Evolutionary conservation across 2,329 filamentous ascomycete species (phyloP).

Genomic region (Fusarium burgessii): DNA sequence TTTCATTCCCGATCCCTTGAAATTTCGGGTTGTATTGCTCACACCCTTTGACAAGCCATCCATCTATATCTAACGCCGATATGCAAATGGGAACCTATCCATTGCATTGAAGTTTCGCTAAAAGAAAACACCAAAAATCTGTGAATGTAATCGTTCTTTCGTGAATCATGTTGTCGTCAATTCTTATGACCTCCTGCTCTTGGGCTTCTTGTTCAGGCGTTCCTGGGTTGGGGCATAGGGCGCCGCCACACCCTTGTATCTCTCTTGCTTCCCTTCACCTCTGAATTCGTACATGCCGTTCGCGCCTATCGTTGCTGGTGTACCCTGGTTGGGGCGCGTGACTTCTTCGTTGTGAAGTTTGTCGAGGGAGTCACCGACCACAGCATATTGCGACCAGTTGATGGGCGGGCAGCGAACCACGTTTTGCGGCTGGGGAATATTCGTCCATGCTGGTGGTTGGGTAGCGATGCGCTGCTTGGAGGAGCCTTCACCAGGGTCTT

Average conservation of each 20-base stretch:
- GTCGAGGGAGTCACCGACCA: conserved; percentile 84
- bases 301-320: conserved; percentile 58
- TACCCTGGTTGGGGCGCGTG: conserved; percentile 69
- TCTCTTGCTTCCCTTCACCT: conserved; percentile 58
- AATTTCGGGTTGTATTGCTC: conserved; percentile 22
- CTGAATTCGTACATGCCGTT: conserved; percentile 65
- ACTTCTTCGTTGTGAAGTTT: conserved; percentile 86
- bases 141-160: conserved; percentile 20
- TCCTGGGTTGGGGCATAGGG: conserved; percentile 68
- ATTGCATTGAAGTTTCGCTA: conserved; percentile 20
- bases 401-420: conserved; percentile 88
- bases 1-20: neutral
- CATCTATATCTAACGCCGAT: conserved; percentile 33
- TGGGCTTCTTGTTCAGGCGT: conserved; percentile 56
- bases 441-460: conserved; percentile 63
- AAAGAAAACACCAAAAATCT: conserved; percentile 12
- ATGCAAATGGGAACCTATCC: conserved; percentile 9
- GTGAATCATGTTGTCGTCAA: conserved; percentile 22
- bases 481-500: conserved; percentile 41
- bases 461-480: conserved; percentile 38
- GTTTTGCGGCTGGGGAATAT: conserved; percentile 81
- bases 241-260: conserved; percentile 65
- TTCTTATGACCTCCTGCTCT: conserved; percentile 48
- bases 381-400: conserved; percentile 94
- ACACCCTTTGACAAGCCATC: conserved; percentile 11